These are phyloP conservation scores for Neolentinus lepideus DNA, from an alignment of 1,284 basidiomycete genomes.

Conservation along the genomic window DNA sequence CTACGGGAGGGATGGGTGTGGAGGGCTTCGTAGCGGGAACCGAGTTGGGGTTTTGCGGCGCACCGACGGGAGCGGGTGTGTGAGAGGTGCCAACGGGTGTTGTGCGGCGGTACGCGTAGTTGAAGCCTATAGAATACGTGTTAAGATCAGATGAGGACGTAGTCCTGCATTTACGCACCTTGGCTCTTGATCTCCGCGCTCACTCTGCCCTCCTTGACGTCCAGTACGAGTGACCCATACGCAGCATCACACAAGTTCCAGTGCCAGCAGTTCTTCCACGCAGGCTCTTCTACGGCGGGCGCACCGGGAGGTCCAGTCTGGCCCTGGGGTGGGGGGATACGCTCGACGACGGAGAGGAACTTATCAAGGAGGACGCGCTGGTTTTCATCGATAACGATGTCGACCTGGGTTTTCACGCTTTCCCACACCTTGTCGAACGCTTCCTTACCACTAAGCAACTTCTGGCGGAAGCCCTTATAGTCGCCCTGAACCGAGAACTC, in stretches of 20 bases:
- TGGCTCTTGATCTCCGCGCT: slow-evolving; percentile 90
- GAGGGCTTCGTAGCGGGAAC: slow-evolving; percentile 10
- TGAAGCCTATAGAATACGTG: slow-evolving; percentile 62
- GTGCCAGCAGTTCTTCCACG: slow-evolving; percentile 99
- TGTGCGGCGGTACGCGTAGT: slow-evolving; percentile 86
- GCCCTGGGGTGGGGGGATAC: slow-evolving; percentile 62
- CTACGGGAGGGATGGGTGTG: slow-evolving; percentile 18
- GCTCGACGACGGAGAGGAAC: slow-evolving; percentile 79
- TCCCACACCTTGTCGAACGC: slow-evolving; percentile 92
- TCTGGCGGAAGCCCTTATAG: slow-evolving; percentile 84
- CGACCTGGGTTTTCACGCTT: slow-evolving; percentile 87
- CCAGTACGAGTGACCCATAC: slow-evolving; percentile 83
- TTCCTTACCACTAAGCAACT: slow-evolving; percentile 75
- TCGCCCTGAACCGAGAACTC: slow-evolving; percentile 93
- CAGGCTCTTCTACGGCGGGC: slow-evolving; percentile 66
- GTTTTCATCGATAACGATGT: slow-evolving; percentile 86
- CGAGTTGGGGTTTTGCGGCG: slow-evolving; percentile 23
- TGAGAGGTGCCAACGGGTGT: slow-evolving; percentile 31
- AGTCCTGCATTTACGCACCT: slow-evolving; percentile 59
- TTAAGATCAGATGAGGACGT: slow-evolving; percentile 2
- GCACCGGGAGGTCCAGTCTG: slow-evolving; percentile 47
- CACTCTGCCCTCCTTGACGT: slow-evolving; percentile 87
- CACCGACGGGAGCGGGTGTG: slow-evolving; percentile 29
- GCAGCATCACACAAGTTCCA: slow-evolving; percentile 97
- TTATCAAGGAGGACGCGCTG: slow-evolving; percentile 89